Evolutionary conservation across 139 green algal species (phyloP), one percentile per base, ranked within the genome.

Genomic region (Coelastrella sp.): DNA sequence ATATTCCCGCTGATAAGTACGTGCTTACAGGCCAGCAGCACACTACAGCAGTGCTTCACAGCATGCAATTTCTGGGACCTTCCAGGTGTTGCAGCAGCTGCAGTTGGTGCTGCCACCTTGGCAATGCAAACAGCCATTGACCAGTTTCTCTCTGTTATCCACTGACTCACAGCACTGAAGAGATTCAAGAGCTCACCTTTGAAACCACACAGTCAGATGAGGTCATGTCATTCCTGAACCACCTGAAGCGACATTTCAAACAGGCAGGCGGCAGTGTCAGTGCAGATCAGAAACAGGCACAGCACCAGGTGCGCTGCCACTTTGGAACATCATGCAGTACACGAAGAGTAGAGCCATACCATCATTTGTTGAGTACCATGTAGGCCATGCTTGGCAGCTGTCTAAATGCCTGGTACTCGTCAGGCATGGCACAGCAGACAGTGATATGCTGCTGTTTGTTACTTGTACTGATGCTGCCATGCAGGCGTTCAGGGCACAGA

Each of bases 1-100:
- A 93, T 85, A 95, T 97, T 22, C 95, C 95, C 0, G 93, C 93
- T 9, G 95, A 96, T 25, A 56, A 83, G 95, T 97, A 27, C 92
- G 94, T 61, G 70, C 68, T 22, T 22, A 20, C 7, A 7, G 7
- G 35, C 35, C 35, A 49, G 35, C 35, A 49, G 3, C 35, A 5
- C 1, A 49, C 35, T 49, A 49, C 35, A 49, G 35, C 35, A 49
- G 35, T 49, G 35, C 35, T 49, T 49, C 35, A 49, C 35, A 49
- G 35, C 35, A 49, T 49, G 35, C 35, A 49, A 49, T 49, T 49
- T 49, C 35, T 49, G 58, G 63, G 74, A 7, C 14, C 20, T 27
- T 65, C 12, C 76, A 19, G 7, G 15, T 76, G 7, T 19, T 20
- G 10, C 59, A 58, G 20, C 61, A 17, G 20, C 66, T 68, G 35